These are phyloP conservation scores for Cymbidium sinense DNA, from an alignment of 106 monocot species.

Conservation along the genomic window DNA sequence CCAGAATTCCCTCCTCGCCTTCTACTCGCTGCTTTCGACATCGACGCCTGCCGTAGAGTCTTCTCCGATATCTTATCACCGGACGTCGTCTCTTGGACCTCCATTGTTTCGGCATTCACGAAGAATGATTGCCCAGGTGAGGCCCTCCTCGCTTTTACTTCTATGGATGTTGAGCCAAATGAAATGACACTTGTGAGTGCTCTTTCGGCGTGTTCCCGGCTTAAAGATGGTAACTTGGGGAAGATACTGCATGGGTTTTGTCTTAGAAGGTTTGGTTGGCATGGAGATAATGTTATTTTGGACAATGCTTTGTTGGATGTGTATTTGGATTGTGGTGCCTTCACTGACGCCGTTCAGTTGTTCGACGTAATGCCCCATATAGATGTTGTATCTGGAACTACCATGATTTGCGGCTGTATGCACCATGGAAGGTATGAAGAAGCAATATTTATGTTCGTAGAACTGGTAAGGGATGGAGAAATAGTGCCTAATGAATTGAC, in stretches of 20 bases:
- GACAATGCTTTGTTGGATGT: constrained; percentile 41
- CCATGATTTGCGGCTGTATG: constrained; percentile 30
- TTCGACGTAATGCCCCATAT: constrained; percentile 38
- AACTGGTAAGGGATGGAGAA: constrained; percentile 23
- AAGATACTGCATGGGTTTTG: constrained; percentile 35
- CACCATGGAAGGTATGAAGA: constrained; percentile 11
- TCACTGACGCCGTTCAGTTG: constrained; percentile 18
- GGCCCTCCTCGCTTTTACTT: constrained; percentile 24
- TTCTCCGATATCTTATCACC: constrained; percentile 18
- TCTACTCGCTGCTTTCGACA: constrained; percentile 26
- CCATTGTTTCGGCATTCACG: constrained; percentile 27
- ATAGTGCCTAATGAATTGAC: constrained; percentile 41
- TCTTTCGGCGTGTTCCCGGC: constrained; percentile 27
- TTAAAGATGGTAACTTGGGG: constrained; percentile 17
- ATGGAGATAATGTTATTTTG: constrained; percentile 27
- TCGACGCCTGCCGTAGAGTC: constrained; percentile 5
- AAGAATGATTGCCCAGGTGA: constrained; percentile 22
- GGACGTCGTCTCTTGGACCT: constrained; percentile 44
- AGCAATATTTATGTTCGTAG: constrained; percentile 25
- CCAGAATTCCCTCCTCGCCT: constrained; percentile 30
- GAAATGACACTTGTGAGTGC: constrained; percentile 37
- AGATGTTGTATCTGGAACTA: constrained; percentile 58
- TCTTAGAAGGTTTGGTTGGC: constrained; percentile 11
- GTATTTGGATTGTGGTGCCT: constrained; percentile 31
- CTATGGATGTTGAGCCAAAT: constrained; percentile 33